Percentiles rank a stretch among this genome's conserved stretches.
Conservation (phyloP, 352 stramenopile species). For the Pythium volutum region DNA sequence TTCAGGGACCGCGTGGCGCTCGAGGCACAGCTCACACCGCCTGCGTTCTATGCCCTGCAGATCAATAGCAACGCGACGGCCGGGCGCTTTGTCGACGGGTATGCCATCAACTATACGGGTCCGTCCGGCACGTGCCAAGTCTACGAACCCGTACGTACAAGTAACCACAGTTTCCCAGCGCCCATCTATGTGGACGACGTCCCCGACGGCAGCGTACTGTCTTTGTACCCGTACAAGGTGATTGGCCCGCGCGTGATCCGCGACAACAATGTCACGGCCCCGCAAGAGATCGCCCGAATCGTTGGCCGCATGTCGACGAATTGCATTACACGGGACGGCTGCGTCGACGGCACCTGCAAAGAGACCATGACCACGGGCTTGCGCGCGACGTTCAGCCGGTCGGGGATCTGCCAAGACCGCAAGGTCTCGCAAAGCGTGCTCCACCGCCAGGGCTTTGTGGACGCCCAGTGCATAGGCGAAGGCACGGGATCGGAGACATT, state of each 20-base stretch:
- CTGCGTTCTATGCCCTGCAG: constrained; percentile 17
- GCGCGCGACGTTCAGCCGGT: constrained; percentile 17
- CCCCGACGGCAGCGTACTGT: too few relatives aligned
- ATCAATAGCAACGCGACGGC: constrained; percentile 16
- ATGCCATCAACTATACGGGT: too few relatives aligned
- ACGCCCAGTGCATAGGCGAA: constrained; percentile 16
- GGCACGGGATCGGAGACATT: constrained; percentile 12
- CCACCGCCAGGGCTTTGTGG: constrained; percentile 17
- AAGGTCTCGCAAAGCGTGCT: constrained; percentile 3
- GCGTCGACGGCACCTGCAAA: background rate
- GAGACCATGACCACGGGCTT: background rate
- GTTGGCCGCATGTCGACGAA: constrained; percentile 4
- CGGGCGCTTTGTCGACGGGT: constrained; percentile 11
- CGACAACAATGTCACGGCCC: constrained; percentile 9
- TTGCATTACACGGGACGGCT: constrained; percentile 18
- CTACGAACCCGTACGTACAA: too few relatives aligned
- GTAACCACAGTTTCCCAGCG: too few relatives aligned
- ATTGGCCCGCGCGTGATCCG: constrained; percentile 1
- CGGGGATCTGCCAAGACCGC: constrained; percentile 3
- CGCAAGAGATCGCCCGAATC: background rate
- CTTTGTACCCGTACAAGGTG: too few relatives aligned
- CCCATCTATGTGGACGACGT: too few relatives aligned
- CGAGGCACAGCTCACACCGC: constrained; percentile 8
- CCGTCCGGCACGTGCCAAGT: too few relatives aligned
- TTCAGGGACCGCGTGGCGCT: constrained; percentile 7